Base-by-base conservation (phyloP, 129 eudicot genomes). In the Dittrichia graveolens region DNA sequence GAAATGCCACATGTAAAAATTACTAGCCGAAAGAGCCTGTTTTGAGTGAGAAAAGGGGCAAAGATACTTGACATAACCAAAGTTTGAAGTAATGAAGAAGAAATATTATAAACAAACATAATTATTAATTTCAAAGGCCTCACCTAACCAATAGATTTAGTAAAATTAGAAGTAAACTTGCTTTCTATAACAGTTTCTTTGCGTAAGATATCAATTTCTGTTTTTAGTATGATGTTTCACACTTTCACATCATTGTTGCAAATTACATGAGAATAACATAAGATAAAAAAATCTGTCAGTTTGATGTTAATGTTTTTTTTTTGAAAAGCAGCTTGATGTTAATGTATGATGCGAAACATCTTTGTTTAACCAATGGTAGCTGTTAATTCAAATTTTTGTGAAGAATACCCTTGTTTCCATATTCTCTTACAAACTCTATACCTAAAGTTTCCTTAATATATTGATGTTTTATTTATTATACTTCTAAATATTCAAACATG, bases 131-230 rank as follows among this genome's bases (percentile, higher is more conserved):
- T 4, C 7, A 52, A 7, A 38, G 13, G 5, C 9, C 64, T 44
- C 6, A 12, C 44, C 57, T 49, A 65, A 75, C 9, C 6, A 38
- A 42, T 13, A 53, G 14, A 64, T 19, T 3, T 49, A 55, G 37
- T 62, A 37, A 45, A n/a, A 72, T 14, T 13, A 43, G 53, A 60
- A 72, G 44, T 59, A 72, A 47, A 8, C 49, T 35, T 47, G n/a
- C 49, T 35, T 47, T 52, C 8, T 55, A 12, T 4, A 49, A 49
- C 19, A 6, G 56, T 49, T 52, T n/a, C 57, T 52, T 50, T 14
- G 15, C 8, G 6, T 50, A 15, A 50, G 18, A 18, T 50, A 14
- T 50, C 2, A n/a, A 8, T 50, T 50, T 50, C 57, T 4, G 13
- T 50, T 14, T 24, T 24, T 2, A 24, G 31, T 64, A 42, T 64